A percentile compares a stretch with the other conserved stretches of the same genome.
Evolutionary conservation across 1,284 basidiomycete genomes (phyloP).

Genomic region (Abortiporus biennis): DNA sequence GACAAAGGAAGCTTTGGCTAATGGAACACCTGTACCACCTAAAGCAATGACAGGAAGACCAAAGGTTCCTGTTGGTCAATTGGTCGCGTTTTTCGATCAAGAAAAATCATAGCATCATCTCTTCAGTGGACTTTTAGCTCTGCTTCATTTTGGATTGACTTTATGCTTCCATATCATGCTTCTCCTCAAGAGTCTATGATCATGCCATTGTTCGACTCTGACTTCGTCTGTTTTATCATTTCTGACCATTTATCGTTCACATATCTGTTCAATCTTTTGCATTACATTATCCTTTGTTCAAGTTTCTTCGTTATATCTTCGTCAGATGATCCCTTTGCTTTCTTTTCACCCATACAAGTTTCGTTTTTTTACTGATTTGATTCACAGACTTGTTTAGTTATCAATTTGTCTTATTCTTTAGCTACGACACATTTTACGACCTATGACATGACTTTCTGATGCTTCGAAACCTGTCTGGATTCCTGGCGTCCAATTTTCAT

Average conservation of each 20-base stretch:
- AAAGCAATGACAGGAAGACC: slow-evolving; percentile 34
- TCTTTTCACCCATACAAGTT: not conserved
- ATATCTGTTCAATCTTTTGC: not conserved
- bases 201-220: not conserved
- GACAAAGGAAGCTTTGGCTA: slow-evolving; percentile 40
- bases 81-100: slow-evolving; percentile 79
- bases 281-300: not conserved
- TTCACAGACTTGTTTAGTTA: too few species aligned
- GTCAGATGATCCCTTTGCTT: not conserved
- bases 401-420: too few species aligned
- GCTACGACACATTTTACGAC: too few species aligned
- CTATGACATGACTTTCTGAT: too few species aligned
- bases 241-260: not conserved
- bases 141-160: not conserved
- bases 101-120: slow-evolving; percentile 34
- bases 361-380: not conserved
- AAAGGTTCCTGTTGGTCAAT: slow-evolving; percentile 66
- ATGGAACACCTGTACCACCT: slow-evolving; percentile 29
- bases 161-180: not conserved
- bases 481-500: too few species aligned
- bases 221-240: not conserved
- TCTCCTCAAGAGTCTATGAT: not conserved
- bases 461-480: too few species aligned
- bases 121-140: not conserved
- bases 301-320: not conserved